Evolutionary conservation across 768 basidiomycete genomes (phyloP), one percentile per base, ranked within the genome.

Genomic region (Mycena leptocephala): DNA sequence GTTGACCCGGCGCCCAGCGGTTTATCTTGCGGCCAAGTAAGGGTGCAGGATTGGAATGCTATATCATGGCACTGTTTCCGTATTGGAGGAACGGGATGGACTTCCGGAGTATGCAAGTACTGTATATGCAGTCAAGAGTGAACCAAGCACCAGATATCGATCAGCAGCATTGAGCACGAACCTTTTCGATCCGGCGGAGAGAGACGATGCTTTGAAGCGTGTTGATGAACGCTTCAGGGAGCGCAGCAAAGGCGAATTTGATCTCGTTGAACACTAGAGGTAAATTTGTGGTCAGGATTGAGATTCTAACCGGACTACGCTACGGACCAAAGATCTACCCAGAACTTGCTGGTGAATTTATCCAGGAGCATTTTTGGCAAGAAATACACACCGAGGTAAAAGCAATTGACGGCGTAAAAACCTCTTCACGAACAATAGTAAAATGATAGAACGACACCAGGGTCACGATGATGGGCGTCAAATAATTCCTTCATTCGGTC

Each of bases 151-250:
- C 48, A 24, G 48, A 51, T n/a, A 51, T 51, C n/a, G 48, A 51
- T 51, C 48, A 51, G n/a, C n/a, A n/a, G n/a, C n/a, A 51, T 51
- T 51, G 48, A 51, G n/a, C 48, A 22, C 55, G 9, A 11, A 76
- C 74, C 39, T 72, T 96, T 81, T 97, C 96, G 77, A 98, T 97
- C 58, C 97, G 95, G 20, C 94, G 92, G 61, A 97, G 87, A 14
- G 96, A 97, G 22, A 98, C 95, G 55, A 95, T 88, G 71, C 92
- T 91, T 93, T 98, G 55, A 2, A 97, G 88, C 86, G 95, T 90
- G 80, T 95, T 95, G 83, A 98, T 95, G 81, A 97, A 93, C 0
- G 95, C 96, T 82, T 97, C 96, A 0, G 97, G 97, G 9, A 98
- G 89, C 0, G 94, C 94, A 78, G 93, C 95, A 64, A 98, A 89